Base-by-base conservation (phyloP, 345 rosid genomes). In the Eucalyptus caleyi region DNA sequence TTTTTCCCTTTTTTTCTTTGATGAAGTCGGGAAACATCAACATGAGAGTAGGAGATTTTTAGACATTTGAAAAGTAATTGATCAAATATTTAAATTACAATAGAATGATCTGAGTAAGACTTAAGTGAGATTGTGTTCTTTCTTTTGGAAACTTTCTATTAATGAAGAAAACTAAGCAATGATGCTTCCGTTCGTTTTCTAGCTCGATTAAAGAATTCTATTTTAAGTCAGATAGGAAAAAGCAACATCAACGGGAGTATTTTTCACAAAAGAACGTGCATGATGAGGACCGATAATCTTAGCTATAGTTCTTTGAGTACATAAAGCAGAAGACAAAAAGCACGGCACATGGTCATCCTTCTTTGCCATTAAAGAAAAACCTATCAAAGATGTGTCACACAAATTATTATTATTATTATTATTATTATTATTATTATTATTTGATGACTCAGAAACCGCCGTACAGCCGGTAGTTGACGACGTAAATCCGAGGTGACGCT, bases 401-500 rank as follows among this genome's bases (percentile, higher is more conserved):
- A 56, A 56, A 56, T 56, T 56, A 56, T 56, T 9, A 45, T 45
- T 42, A 42, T 42, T 42, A 42, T 42, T 42, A 42, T 42, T 42
- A 42, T 42, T 42, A 42, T 42, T 42, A 42, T 42, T 42, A 42
- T 42, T 44, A 44, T 44, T 45, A 9, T 45, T 45, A 0, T 10
- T 53, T 7, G 0, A 53, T 53, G 24, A 53, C 0, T 0, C 0
- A 0, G 0, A 0, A 51, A 51, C 4, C 0, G 2, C 4, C 9
- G 9, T 50, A 51, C 0, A 50, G 0, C 1, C 2, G 0, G 54
- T 0, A 16, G 21, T 0, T 1, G 53, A 1, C 3, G 1, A 50
- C 21, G 0, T 50, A 50, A 50, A 50, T 3, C 8, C 0, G 0
- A 0, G 8, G 21, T 51, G 21, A 51, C 1, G 21, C 1, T 51